phyloP scores from a whole-genome alignment of 2,329 filamentous ascomycete species.

The Ophiostoma triangulosporum region DNA sequence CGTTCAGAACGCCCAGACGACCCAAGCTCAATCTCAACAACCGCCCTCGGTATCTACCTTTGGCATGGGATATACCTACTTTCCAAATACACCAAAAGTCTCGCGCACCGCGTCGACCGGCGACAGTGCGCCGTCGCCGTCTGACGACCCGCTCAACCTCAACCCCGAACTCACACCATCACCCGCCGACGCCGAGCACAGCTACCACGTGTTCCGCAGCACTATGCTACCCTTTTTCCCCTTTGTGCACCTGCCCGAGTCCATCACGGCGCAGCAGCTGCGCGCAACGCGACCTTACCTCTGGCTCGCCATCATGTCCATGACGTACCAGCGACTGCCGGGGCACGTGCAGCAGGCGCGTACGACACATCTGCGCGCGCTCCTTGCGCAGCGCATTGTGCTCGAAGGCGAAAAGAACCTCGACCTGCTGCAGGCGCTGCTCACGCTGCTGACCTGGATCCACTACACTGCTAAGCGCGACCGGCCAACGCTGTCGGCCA shows the following conservation, averaged over 20 bases:
- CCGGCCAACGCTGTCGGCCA: slow-evolving; percentile 30
- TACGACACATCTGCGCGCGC: slow-evolving; percentile 28
- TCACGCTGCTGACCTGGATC: slow-evolving; percentile 22
- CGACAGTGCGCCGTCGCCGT: background rate
- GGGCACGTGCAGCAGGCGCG: slow-evolving; percentile 27
- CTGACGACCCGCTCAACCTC: slow-evolving; percentile 2
- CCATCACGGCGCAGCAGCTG: slow-evolving; percentile 25
- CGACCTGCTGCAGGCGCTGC: slow-evolving; percentile 35
- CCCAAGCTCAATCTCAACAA: background rate
- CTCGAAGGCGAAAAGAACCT: slow-evolving; percentile 33
- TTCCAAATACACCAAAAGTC: background rate
- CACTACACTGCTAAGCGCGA: slow-evolving; percentile 15
- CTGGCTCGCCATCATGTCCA: slow-evolving; percentile 34
- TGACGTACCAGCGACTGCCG: slow-evolving; percentile 27
- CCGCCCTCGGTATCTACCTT: background rate
- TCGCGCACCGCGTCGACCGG: background rate
- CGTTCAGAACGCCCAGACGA: background rate
- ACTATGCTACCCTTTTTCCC: slow-evolving; percentile 30
- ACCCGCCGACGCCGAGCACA: slow-evolving; percentile 24
- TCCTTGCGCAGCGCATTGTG: slow-evolving; percentile 30
- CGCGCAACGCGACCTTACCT: slow-evolving; percentile 30
- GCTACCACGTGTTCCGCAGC: slow-evolving; percentile 26
- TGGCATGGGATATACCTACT: slow-evolving; percentile 2
- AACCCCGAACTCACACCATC: slow-evolving; percentile 16
- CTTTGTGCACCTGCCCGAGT: slow-evolving; percentile 26